Conservation (phyloP, 441 rosid genomes). For the Eutrema salsugineum region DNA sequence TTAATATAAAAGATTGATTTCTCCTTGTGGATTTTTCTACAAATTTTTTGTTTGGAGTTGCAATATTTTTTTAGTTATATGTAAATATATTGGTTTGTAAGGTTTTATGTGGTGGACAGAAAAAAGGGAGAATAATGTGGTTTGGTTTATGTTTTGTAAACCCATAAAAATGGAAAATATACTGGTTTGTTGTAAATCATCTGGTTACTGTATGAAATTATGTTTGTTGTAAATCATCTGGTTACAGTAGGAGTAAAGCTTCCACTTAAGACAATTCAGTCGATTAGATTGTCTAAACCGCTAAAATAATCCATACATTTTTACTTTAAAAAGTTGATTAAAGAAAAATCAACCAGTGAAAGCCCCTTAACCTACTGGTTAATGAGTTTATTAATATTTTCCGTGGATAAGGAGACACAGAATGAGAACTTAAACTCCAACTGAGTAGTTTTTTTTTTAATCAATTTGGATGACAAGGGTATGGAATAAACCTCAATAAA, state of each 20-base stretch:
- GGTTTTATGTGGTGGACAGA: conserved; percentile 10
- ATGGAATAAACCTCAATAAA: too few species aligned
- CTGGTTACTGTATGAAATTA: not conserved
- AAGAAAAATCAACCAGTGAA: too few species aligned
- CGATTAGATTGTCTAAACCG: not conserved
- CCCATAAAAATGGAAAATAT: not conserved
- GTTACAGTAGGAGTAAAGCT: not conserved
- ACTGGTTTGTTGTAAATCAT: not conserved
- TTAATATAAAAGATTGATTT: conserved; percentile 6
- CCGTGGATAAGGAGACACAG: too few species aligned
- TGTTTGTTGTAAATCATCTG: not conserved
- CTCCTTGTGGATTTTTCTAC: not conserved
- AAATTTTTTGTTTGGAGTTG: not conserved
- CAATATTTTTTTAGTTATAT: not conserved
- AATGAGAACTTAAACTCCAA: too few species aligned
- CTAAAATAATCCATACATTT: too few species aligned
- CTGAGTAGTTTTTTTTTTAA: too few species aligned
- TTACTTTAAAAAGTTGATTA: too few species aligned
- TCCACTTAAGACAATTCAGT: not conserved
- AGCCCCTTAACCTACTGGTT: too few species aligned
- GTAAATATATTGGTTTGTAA: conserved; percentile 10
- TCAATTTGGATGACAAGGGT: too few species aligned
- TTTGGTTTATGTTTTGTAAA: conserved; percentile 16
- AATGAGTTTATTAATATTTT: too few species aligned
- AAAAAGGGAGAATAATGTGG: not conserved